Evolutionary conservation across 2,329 filamentous ascomycete genomes (phyloP).

Genomic region (Fusarium keratoplasticum): DNA sequence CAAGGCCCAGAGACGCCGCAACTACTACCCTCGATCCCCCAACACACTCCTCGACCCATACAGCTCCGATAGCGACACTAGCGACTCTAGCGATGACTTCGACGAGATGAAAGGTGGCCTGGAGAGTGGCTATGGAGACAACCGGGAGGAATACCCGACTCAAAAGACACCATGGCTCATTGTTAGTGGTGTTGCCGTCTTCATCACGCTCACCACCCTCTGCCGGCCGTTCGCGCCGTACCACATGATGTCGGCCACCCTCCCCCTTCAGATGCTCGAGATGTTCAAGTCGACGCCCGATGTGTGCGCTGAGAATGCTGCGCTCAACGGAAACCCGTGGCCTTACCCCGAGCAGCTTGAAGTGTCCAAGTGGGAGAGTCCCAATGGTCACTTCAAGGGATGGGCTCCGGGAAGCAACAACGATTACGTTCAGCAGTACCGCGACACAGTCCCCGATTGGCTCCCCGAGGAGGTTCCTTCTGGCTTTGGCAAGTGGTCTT

Average conservation of each 20-base stretch:
- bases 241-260: conserved; percentile 47
- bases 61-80: conserved; percentile 30
- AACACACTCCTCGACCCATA: conserved; percentile 13
- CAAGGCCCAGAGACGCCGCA: conserved; percentile 4
- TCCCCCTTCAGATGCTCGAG: conserved; percentile 46
- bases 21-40: conserved; percentile 8
- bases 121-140: conserved; percentile 18
- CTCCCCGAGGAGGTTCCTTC: conserved; percentile 39
- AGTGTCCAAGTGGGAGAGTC: conserved; percentile 40
- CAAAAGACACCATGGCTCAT: conserved; percentile 21
- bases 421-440: conserved; percentile 38
- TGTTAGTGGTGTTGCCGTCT: conserved; percentile 1
- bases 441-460: conserved; percentile 44
- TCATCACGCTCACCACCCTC: conserved; percentile 29
- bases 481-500: conserved; percentile 47
- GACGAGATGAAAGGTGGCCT: conserved; percentile 31
- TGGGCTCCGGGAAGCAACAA: conserved; percentile 48
- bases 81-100: conserved; percentile 14
- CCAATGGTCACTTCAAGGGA: conserved; percentile 44
- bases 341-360: conserved; percentile 46
- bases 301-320: conserved; percentile 37
- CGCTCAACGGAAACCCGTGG: conserved; percentile 38
- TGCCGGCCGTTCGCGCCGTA: conserved; percentile 47
- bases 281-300: conserved; percentile 39
- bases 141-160: conserved; percentile 9